Percentiles rank a stretch among this genome's conserved stretches.
Conservation (phyloP, 208 protist genomes). For the Acanthamoeba sp. region DNA sequence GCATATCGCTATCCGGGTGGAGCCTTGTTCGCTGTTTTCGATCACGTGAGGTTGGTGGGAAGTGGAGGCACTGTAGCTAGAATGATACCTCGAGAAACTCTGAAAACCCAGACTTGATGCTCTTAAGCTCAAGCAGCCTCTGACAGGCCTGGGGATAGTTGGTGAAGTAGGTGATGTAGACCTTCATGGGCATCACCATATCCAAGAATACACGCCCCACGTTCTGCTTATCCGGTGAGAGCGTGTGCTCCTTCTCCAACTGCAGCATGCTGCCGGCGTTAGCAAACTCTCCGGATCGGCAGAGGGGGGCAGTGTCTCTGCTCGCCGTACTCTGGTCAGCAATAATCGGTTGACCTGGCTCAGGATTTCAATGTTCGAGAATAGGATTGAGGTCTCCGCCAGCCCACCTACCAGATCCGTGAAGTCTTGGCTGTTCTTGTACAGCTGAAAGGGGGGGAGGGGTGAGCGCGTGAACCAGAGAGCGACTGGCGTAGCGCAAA, state of each 20-base stretch:
- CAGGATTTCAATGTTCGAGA: neutral
- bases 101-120: neutral
- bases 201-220: neutral
- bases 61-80: neutral
- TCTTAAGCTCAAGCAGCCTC: neutral
- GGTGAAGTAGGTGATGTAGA: constrained; percentile 38
- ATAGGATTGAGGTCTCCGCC: neutral
- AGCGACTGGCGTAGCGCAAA: neutral
- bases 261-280: neutral
- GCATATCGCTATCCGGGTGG: neutral
- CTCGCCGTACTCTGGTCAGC: neutral
- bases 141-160: neutral
- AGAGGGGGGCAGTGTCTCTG: neutral
- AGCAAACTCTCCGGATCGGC: too few relatives aligned
- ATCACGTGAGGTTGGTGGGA: neutral
- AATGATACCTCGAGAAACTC: constrained; percentile 26
- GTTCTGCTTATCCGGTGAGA: neutral
- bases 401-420: neutral
- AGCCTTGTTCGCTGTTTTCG: neutral
- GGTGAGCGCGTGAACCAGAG: neutral
- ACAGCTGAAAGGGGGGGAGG: neutral
- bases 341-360: neutral
- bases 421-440: neutral
- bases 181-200: neutral
- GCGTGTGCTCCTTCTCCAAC: constrained; percentile 9